These are phyloP conservation scores for Daldinia caldariorum DNA, from an alignment of 495 filamentous ascomycete genomes.

Conservation along the genomic window DNA sequence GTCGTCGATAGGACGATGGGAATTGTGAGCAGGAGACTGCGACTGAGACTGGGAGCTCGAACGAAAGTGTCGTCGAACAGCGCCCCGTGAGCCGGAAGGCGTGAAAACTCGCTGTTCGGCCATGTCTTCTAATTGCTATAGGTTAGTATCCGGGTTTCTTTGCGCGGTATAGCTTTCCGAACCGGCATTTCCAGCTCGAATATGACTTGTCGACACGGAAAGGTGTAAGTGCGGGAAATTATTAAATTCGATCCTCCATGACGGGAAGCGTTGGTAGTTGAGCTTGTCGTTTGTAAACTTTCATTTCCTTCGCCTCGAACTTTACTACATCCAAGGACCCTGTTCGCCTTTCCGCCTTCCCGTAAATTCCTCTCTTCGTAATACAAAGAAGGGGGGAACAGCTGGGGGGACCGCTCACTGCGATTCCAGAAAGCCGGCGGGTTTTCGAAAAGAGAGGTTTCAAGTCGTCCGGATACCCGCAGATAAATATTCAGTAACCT, in stretches of 20 bases:
- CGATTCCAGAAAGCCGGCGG: slow-evolving; percentile 34
- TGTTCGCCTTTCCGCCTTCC: slow-evolving; percentile 27
- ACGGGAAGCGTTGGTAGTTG: slow-evolving; percentile 18
- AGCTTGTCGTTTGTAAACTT: slow-evolving; percentile 30
- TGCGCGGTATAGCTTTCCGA: slow-evolving; percentile 23
- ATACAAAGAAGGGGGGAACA: slow-evolving; percentile 34
- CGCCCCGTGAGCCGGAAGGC: slow-evolving; percentile 39
- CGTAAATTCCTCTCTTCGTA: slow-evolving; percentile 14
- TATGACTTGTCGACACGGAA: slow-evolving; percentile 33
- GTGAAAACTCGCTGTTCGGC: slow-evolving; percentile 43
- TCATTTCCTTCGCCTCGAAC: slow-evolving; percentile 27
- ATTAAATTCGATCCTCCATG: slow-evolving; percentile 42
- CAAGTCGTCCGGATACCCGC: slow-evolving; percentile 37
- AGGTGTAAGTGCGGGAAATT: slow-evolving; percentile 8
- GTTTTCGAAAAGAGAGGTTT: slow-evolving; percentile 32
- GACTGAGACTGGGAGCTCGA: slow-evolving; percentile 51
- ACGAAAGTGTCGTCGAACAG: slow-evolving; percentile 42
- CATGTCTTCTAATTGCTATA: slow-evolving; percentile 39
- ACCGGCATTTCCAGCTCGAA: slow-evolving; percentile 33
- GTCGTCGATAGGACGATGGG: slow-evolving; percentile 53
- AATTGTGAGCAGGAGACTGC: slow-evolving; percentile 48
- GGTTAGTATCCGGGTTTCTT: slow-evolving; percentile 43
- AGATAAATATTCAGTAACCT: slow-evolving; percentile 22
- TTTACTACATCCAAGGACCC: slow-evolving; percentile 10
- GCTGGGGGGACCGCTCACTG: slow-evolving; percentile 23